Base-by-base conservation (phyloP, 2,329 filamentous ascomycete species). In the Alternaria panax region DNA sequence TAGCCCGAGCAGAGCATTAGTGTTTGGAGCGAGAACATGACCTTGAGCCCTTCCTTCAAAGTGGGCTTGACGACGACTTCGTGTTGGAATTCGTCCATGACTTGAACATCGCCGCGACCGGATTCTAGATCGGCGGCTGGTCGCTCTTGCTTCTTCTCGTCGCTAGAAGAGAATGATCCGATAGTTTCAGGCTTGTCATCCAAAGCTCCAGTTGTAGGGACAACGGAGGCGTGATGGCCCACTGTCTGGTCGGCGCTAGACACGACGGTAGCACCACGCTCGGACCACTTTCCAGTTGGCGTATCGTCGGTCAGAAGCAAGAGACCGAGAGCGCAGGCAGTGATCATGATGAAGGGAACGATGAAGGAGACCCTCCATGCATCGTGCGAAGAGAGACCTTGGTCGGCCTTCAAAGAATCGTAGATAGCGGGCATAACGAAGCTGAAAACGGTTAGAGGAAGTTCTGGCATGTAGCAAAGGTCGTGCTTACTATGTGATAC, bases 391-490 rank as follows among this genome's bases (percentile, higher is more conserved):
- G 83, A 80, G 54, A 94, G 81, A 7, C 88, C 86, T 48, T 83
- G 83, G 28, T 71, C 62, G 1, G 83, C 72, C 22, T 91, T 85
- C 22, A 96, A 83, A 0, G 90, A 91, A 77, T 96, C 90, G 78
- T 90, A 95, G 57, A 97, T 88, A 5, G 92, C 92, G 2, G 93
- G 93, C 92, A 97, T 96, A 69, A 94, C 86, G 77, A 96, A 96
- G 81, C 73, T 77, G 27, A 22, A 12, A 38, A 27, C 14, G 9
- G 59, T 71, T 46, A 71, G 64, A 36, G 11, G 45, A 40, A n/a
- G 38, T 9, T n/a, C 3, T 2, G 12, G 11, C 14, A 38, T 9
- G 25, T 9, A 28, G 12, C 16, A 24, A 16, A 12, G 7, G 7
- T n/a, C 32, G 16, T 12, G 36, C 73, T 53, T 69, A 76, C 74